Percentiles rank a stretch among this genome's conserved stretches.
Evolutionary conservation across 495 filamentous ascomycete species (phyloP).

Genomic region (Aspergillus mulundensis): DNA sequence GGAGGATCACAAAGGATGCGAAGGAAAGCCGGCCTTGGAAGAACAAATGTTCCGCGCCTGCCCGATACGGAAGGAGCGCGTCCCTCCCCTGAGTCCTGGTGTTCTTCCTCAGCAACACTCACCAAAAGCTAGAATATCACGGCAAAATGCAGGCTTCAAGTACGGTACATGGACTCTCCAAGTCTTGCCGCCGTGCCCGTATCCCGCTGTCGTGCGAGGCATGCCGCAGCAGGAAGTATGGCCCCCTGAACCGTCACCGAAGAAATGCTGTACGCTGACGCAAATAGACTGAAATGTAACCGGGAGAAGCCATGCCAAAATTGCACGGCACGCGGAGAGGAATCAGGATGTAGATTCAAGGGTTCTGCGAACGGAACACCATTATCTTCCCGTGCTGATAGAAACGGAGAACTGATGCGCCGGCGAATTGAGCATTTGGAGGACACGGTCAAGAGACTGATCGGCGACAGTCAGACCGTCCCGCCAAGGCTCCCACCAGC

Average conservation of each 20-base stretch:
- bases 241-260: neutral
- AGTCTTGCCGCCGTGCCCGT: neutral
- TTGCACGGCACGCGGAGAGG: conserved; percentile 5
- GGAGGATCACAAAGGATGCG: too few species aligned
- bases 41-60: neutral
- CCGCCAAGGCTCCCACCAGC: neutral
- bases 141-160: neutral
- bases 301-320: conserved; percentile 14
- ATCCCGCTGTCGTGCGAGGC: conserved; percentile 16
- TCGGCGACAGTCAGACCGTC: neutral
- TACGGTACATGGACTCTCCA: neutral
- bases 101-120: neutral
- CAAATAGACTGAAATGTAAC: conserved; percentile 13
- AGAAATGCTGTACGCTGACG: neutral
- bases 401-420: neutral
- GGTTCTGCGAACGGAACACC: neutral
- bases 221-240: conserved; percentile 12
- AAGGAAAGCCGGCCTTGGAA: neutral
- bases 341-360: neutral
- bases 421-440: conserved; percentile 14
- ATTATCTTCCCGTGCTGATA: neutral
- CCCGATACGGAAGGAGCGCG: neutral
- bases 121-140: neutral
- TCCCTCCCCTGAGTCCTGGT: neutral
- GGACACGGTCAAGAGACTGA: conserved; percentile 8